Evolutionary conservation across 495 filamentous ascomycete species (phyloP).

Genomic region (Pyrenula massariospora): DNA sequence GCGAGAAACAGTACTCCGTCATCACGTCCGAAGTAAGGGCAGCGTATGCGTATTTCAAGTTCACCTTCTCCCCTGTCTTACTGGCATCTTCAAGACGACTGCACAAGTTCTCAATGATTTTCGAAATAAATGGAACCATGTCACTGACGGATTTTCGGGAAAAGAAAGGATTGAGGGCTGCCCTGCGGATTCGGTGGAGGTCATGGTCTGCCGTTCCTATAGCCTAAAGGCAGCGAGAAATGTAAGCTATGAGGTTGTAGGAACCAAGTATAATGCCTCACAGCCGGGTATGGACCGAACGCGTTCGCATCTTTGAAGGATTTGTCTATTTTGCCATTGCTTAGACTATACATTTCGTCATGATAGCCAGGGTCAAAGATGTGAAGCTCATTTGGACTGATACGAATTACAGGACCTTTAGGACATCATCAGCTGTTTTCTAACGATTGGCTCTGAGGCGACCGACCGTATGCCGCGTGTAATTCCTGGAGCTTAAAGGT

Average conservation of each 20-base stretch:
- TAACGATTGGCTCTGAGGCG: background rate
- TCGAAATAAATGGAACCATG: slow-evolving; percentile 9
- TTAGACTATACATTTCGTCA: slow-evolving; percentile 4
- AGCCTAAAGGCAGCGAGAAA: slow-evolving; percentile 2
- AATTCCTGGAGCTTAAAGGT: slow-evolving; percentile 11
- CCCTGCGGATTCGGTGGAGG: slow-evolving; percentile 18
- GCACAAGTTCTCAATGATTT: slow-evolving; percentile 7
- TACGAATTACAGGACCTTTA: slow-evolving; percentile 11
- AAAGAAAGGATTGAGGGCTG: slow-evolving; percentile 19
- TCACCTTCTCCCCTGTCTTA: slow-evolving; percentile 8
- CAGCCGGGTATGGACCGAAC: slow-evolving; percentile 4
- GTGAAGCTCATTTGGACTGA: slow-evolving; percentile 13
- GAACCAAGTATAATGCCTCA: no score
- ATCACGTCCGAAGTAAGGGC: slow-evolving; percentile 29
- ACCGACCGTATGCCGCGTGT: slow-evolving; percentile 4
- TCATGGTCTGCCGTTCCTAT: slow-evolving; percentile 15
- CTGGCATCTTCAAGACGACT: slow-evolving; percentile 5
- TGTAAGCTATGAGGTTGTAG: background rate
- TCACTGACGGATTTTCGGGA: slow-evolving; percentile 11
- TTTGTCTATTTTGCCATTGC: slow-evolving; percentile 3
- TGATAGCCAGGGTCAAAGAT: slow-evolving; percentile 12
- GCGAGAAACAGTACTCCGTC: slow-evolving; percentile 25
- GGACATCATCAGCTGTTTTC: background rate
- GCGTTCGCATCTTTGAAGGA: slow-evolving; percentile 1
- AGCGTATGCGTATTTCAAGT: slow-evolving; percentile 15